These are phyloP conservation scores for Apiospora koreana DNA, from an alignment of 2,329 filamentous ascomycete genomes.

Conservation along the genomic window DNA sequence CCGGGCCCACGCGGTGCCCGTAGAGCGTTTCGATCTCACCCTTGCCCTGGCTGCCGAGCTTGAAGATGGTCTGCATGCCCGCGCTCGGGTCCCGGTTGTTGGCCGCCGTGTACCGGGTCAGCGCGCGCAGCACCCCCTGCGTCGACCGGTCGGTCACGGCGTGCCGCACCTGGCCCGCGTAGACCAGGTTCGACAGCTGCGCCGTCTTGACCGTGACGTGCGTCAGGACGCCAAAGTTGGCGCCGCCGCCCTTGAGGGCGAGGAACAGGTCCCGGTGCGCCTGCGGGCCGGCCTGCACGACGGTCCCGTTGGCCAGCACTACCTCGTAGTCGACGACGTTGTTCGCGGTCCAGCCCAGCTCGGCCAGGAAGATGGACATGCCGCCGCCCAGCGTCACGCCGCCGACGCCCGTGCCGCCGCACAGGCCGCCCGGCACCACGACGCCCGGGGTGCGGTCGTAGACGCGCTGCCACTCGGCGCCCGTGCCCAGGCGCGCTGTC, in stretches of 20 bases:
- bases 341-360: conserved; percentile 47
- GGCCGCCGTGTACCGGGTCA: not conserved
- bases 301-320: conserved; percentile 43
- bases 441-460: conserved; percentile 15
- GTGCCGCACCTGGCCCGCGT: not conserved
- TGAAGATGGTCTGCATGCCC: not conserved
- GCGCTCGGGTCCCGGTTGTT: not conserved
- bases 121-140: not conserved
- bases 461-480: conserved; percentile 25
- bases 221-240: conserved; percentile 48
- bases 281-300: conserved; percentile 39
- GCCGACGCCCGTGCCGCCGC: conserved; percentile 25
- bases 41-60: not conserved
- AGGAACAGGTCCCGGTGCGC: conserved; percentile 45
- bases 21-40: not conserved
- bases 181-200: conserved; percentile 5
- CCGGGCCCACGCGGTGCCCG: not conserved
- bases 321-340: conserved; percentile 46
- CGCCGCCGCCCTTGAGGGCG: conserved; percentile 50
- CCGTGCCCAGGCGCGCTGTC: conserved; percentile 32
- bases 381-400: conserved; percentile 21
- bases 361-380: conserved; percentile 25
- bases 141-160: not conserved
- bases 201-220: conserved; percentile 32
- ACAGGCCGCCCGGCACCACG: conserved; percentile 22